Base-by-base conservation (phyloP, 345 rosid species). In the Adansonia digitata region DNA sequence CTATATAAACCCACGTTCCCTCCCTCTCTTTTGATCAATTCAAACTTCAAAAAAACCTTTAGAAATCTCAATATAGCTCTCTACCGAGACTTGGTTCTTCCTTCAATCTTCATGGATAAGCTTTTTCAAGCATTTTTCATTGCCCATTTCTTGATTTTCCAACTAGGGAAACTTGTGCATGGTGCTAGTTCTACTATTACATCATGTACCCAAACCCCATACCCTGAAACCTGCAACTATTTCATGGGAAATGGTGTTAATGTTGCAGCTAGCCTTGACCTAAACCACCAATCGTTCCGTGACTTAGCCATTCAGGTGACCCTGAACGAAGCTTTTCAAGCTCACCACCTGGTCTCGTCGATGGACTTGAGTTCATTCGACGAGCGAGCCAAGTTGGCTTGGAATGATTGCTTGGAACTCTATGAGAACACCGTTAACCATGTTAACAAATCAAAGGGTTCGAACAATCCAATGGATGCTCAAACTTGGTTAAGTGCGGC, bases 401-500 rank as follows among this genome's bases (percentile, higher is more conserved):
- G 57, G 57, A 52, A n/a, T 13, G 97, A 93, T 69, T 93, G 97
- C 74, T 39, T 84, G 65, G 92, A 89, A 80, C 86, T 91, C 15
- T 89, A 90, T 65, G 89, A 83, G 49, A 90, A 94, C 72, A 66
- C 94, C 6, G 53, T 88, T 27, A 55, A 81, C 61, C 74, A 80
- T 27, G 87, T 94, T 27, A 90, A 87, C 71, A 85, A 74, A 10
- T 89, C 98, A 11, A 51, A 84, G 74, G 81, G 77, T 52, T 79
- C 88, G 0, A 81, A 14, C 7, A 76, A 71, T 76, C 84, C 83
- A 2, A 27, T 46, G 5, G 91, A 94, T 35, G 75, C 87, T 39
- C 90, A 85, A 73, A 91, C 94, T 0, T 89, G 90, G 85, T 73
- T 94, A 67, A 94, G 97, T 76, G 98, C 94, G 8, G 80, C 95